These are phyloP conservation scores for Hanseniaspora uvarum DNA, from an alignment of 1,139 yeast species.

Conservation along the genomic window DNA sequence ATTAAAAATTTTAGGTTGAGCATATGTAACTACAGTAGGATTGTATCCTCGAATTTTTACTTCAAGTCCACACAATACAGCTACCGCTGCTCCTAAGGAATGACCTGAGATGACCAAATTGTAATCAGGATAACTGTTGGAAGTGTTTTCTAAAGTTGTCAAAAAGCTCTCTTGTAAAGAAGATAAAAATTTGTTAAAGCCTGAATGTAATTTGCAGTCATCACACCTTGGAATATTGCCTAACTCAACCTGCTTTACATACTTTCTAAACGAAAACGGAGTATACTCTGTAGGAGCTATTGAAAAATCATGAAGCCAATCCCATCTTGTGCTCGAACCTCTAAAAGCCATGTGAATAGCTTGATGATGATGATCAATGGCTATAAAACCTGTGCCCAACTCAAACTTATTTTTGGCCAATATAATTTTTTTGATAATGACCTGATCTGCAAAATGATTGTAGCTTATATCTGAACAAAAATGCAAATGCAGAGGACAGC, in stretches of 20 bases:
- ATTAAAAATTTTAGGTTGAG: conserved; percentile 56
- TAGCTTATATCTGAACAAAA: conserved; percentile 26
- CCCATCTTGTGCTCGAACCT: conserved; percentile 49
- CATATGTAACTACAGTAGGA: conserved; percentile 49
- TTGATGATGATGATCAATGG: conserved; percentile 33
- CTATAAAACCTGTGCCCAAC: conserved; percentile 41
- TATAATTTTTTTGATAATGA: conserved; percentile 30
- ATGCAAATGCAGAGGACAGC: conserved; percentile 27
- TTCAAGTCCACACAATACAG: conserved; percentile 52
- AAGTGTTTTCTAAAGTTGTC: conserved; percentile 32
- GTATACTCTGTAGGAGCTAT: conserved; percentile 38
- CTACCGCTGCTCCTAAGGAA: conserved; percentile 65
- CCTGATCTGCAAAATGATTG: conserved; percentile 31
- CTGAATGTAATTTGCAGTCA: conserved; percentile 50
- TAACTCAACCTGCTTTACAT: conserved; percentile 24
- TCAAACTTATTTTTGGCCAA: conserved; percentile 36
- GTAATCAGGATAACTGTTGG: conserved; percentile 38
- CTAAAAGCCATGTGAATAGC: conserved; percentile 40
- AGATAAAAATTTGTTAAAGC: conserved; percentile 40
- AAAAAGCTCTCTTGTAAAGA: conserved; percentile 36
- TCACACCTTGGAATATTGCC: conserved; percentile 32
- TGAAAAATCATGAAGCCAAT: conserved; percentile 47
- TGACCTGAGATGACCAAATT: conserved; percentile 52
- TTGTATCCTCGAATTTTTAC: conserved; percentile 41
- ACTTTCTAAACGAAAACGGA: conserved; percentile 24